Evolutionary conservation across 768 basidiomycete genomes (phyloP).

Genomic region (Mycena sanguinolenta): DNA sequence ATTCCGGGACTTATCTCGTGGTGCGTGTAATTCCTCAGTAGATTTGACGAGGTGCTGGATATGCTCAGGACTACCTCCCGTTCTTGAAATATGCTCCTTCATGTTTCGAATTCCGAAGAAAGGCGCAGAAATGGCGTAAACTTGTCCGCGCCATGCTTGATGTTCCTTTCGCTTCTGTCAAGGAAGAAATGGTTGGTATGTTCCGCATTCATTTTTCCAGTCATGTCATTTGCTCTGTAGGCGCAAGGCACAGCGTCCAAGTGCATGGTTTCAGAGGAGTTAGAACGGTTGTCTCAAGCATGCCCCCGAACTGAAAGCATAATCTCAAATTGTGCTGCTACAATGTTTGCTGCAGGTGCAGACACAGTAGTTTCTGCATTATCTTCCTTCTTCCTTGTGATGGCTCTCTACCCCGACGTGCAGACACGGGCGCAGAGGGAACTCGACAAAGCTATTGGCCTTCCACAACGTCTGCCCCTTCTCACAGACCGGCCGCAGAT

Average conservation of each 20-base stretch:
- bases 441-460: conserved; percentile 50
- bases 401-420: conserved; percentile 55
- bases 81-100: conserved; percentile 55
- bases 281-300: conserved; percentile 44
- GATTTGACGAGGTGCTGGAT: not conserved
- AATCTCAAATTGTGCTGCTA: conserved; percentile 59
- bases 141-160: conserved; percentile 52
- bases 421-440: conserved; percentile 54
- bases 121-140: conserved; percentile 53
- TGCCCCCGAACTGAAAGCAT: conserved; percentile 48
- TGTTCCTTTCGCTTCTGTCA: conserved; percentile 54
- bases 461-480: conserved; percentile 50
- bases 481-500: conserved; percentile 53
- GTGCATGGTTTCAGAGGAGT: conserved; percentile 54
- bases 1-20: conserved; percentile 60
- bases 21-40: conserved; percentile 40
- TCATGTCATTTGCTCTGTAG: conserved; percentile 32
- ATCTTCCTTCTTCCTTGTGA: conserved; percentile 54
- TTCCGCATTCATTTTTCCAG: not conserved
- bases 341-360: conserved; percentile 55
- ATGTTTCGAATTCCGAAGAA: conserved; percentile 57
- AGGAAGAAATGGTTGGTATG: conserved; percentile 49
- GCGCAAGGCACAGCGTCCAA: conserved; percentile 44
- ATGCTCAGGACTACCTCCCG: conserved; percentile 48
- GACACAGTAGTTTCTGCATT: conserved; percentile 55